Base-by-base conservation (phyloP, 306 rosid species). In the Oemleria cerasiformis region DNA sequence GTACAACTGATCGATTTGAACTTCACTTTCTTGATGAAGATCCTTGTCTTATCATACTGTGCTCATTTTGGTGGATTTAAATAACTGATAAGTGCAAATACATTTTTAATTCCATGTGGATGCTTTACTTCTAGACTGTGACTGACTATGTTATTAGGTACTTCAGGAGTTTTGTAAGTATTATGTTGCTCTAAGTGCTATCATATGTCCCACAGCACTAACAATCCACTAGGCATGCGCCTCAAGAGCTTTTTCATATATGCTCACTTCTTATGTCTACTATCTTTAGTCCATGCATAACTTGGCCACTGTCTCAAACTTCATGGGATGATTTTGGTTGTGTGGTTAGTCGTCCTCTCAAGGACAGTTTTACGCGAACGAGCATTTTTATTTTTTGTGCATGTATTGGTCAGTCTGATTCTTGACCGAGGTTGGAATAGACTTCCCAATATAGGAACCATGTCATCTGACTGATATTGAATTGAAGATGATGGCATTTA, bases 1-100 rank as follows among this genome's bases (percentile, higher is more conserved):
- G 98, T 90, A 77, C n/a, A 19, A 69, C 51, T 70, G 17, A 64
- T 56, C 6, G 47, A 50, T 67, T n/a, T 38, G 36, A 73, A 23
- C 30, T 3, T 41, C 23, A 3, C 47, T 40, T 34, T 34, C 51
- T 73, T 67, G 62, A 68, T 36, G 12, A 36, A 67, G 44, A 68
- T 68, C 47, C 48, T 49, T 11, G 72, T 0, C 36, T 9, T 49
- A 36, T 67, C 30, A n/a, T 68, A 7, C 16, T 14, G 36, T 51
- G 7, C 61, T 47, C 14, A 15, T 68, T 38, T 51, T 10, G 62
- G 55, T 10, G 62, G 42, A 42, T 9, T 51, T 19, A 42, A 40
- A 39, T 49, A 34, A 36, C 4, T 5, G 21, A 0, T 6, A 13
- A 2, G 63, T 1, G 61, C 38, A 56, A 56, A 14, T 38, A 16